A percentile compares a stretch with the other conserved stretches of the same genome.
Evolutionary conservation across 1,284 basidiomycete genomes (phyloP).

Genomic region (Marasmius tenuissimus): DNA sequence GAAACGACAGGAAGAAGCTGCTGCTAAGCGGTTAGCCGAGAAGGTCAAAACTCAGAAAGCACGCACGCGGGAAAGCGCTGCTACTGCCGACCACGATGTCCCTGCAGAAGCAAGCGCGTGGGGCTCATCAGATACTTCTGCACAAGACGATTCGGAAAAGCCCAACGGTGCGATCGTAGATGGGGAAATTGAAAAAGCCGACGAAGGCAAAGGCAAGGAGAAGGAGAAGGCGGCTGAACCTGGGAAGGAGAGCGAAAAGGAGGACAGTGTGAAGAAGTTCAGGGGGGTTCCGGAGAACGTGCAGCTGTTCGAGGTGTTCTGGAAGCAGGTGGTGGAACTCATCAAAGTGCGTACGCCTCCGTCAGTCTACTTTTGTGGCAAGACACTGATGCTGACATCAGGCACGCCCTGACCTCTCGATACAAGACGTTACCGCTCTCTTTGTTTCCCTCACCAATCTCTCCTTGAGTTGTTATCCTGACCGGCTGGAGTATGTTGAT

Average conservation of each 20-base stretch:
- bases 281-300: constrained; percentile 92
- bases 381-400: constrained; percentile 29
- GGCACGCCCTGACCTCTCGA: constrained; percentile 92
- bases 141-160: not conserved
- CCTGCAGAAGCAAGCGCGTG: constrained; percentile 40
- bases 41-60: constrained; percentile 77
- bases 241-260: constrained; percentile 50
- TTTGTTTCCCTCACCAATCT: constrained; percentile 92
- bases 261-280: constrained; percentile 68
- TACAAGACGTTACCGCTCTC: constrained; percentile 93
- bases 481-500: constrained; percentile 92
- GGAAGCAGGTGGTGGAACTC: constrained; percentile 96
- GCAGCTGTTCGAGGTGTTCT: constrained; percentile 94
- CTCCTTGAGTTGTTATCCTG: constrained; percentile 93
- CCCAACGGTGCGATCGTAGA: not conserved
- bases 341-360: constrained; percentile 69
- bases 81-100: constrained; percentile 24
- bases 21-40: constrained; percentile 81
- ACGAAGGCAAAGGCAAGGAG: constrained; percentile 13
- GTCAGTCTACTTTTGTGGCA: constrained; percentile 2
- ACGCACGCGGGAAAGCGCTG: constrained; percentile 52
- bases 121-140: constrained; percentile 26
- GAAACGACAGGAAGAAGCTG: constrained; percentile 87
- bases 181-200: not conserved
- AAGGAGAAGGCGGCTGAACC: constrained; percentile 13